Conservation (phyloP, 2,329 filamentous ascomycete genomes). For the Coleophoma crateriformis region DNA sequence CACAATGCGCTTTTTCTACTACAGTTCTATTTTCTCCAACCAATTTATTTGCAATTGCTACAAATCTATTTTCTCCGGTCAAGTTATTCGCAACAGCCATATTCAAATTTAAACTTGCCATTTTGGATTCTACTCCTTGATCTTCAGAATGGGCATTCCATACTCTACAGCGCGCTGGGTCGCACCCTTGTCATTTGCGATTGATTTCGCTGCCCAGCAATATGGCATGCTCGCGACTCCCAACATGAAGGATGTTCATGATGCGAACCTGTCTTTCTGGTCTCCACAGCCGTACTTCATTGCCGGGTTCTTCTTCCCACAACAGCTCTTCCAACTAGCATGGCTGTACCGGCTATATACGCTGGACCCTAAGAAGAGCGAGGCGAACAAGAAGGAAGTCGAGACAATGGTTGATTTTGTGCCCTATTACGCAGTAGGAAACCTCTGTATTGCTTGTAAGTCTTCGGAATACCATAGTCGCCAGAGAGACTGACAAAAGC, state of each 20-base stretch:
- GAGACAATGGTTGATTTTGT: slow-evolving; percentile 46
- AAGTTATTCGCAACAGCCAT: too few species aligned
- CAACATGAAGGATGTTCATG: slow-evolving; percentile 55
- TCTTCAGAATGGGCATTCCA: slow-evolving; percentile 41
- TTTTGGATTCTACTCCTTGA: not conserved
- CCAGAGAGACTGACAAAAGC: too few species aligned
- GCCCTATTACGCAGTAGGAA: slow-evolving; percentile 49
- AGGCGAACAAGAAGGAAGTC: slow-evolving; percentile 32
- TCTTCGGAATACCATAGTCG: slow-evolving; percentile 3
- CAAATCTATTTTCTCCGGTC: too few species aligned
- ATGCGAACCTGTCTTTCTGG: slow-evolving; percentile 52
- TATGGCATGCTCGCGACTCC: slow-evolving; percentile 52
- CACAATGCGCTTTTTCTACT: too few species aligned
- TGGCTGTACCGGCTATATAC: slow-evolving; percentile 53
- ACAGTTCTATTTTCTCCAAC: too few species aligned
- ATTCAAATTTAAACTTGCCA: too few species aligned
- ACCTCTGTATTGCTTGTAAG: slow-evolving; percentile 52
- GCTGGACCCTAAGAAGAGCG: slow-evolving; percentile 33
- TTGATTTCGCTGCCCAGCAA: slow-evolving; percentile 53
- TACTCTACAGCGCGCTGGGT: slow-evolving; percentile 48
- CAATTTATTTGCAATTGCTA: too few species aligned
- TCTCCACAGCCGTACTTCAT: slow-evolving; percentile 54
- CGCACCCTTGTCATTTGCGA: slow-evolving; percentile 46
- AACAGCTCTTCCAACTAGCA: slow-evolving; percentile 51
- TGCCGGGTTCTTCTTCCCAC: slow-evolving; percentile 54